phyloP scores from a whole-genome alignment of 345 rosid species.

The Rhodamnia argentea region DNA sequence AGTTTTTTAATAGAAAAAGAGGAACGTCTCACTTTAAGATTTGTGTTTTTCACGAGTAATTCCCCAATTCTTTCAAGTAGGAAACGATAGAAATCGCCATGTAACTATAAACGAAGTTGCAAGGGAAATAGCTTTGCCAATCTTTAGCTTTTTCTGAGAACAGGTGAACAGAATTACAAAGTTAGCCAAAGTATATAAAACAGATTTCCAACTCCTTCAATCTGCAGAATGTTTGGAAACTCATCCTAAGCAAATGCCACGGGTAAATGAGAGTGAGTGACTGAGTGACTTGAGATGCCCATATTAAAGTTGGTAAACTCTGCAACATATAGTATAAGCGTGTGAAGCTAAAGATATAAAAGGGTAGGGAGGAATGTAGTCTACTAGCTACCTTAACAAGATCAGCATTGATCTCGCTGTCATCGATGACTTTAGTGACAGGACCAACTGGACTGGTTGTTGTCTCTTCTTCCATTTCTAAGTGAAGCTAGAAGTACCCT shows the following conservation, averaged over 20 bases:
- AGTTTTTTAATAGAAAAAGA: neutral
- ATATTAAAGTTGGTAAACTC: neutral
- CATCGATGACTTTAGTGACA: conserved; percentile 30
- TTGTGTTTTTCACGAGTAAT: neutral
- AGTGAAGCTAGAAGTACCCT: neutral
- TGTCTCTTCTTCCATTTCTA: conserved; percentile 53
- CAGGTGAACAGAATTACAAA: neutral
- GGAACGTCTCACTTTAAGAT: neutral
- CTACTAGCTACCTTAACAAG: conserved; percentile 37
- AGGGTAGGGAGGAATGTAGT: neutral
- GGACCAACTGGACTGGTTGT: conserved; percentile 44
- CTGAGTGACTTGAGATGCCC: neutral
- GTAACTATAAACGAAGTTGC: neutral
- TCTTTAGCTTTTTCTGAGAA: neutral
- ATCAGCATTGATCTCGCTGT: conserved; percentile 18
- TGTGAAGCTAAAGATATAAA: too few species aligned
- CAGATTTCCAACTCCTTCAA: neutral
- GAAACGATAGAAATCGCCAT: neutral
- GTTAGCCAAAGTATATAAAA: neutral
- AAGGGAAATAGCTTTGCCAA: neutral
- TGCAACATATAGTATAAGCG: neutral
- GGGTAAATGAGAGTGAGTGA: neutral
- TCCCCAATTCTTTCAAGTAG: neutral
- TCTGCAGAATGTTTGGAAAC: neutral
- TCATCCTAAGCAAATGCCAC: neutral